phyloP scores from a whole-genome alignment of 495 filamentous ascomycete genomes.

The Friedmanniomyces endolithicus region DNA sequence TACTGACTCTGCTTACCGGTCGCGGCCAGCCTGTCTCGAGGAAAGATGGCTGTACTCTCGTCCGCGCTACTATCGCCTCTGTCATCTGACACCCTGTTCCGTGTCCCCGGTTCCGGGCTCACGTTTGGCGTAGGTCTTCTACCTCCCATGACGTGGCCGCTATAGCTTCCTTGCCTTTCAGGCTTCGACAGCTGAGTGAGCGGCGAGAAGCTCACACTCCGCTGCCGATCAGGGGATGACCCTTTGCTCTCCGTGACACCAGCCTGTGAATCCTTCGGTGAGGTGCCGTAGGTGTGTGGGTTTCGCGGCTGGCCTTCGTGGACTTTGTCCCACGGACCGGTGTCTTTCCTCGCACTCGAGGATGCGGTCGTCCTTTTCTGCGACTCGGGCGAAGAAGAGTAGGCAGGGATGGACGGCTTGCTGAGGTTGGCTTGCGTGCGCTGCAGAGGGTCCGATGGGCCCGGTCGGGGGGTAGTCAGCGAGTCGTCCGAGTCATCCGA shows the following conservation, averaged over 20 bases:
- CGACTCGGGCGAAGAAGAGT: conserved; percentile 2
- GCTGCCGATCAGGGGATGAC: not conserved
- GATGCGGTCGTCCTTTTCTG: not conserved
- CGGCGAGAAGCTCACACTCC: conserved; percentile 13
- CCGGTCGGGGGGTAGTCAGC: conserved; percentile 16
- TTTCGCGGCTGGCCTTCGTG: not conserved
- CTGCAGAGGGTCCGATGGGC: conserved; percentile 8
- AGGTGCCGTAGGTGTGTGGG: conserved; percentile 5
- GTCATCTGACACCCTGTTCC: not conserved
- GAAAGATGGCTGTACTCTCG: conserved; percentile 21
- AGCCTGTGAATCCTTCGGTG: not conserved
- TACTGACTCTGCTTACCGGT: not conserved
- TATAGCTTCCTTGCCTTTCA: conserved; percentile 9
- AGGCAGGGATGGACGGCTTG: conserved; percentile 4
- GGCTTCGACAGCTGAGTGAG: not conserved
- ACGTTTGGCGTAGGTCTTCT: not conserved
- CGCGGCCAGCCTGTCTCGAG: not conserved
- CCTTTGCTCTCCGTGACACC: not conserved
- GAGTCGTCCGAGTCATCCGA: conserved; percentile 16
- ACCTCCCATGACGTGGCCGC: not conserved
- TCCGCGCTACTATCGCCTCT: conserved; percentile 20
- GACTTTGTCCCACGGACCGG: not conserved
- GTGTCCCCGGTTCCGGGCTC: not conserved
- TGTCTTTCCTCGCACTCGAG: not conserved
- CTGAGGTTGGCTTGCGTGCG: conserved; percentile 11